Base-by-base conservation (phyloP, 345 rosid species). In the Ricinus communis region DNA sequence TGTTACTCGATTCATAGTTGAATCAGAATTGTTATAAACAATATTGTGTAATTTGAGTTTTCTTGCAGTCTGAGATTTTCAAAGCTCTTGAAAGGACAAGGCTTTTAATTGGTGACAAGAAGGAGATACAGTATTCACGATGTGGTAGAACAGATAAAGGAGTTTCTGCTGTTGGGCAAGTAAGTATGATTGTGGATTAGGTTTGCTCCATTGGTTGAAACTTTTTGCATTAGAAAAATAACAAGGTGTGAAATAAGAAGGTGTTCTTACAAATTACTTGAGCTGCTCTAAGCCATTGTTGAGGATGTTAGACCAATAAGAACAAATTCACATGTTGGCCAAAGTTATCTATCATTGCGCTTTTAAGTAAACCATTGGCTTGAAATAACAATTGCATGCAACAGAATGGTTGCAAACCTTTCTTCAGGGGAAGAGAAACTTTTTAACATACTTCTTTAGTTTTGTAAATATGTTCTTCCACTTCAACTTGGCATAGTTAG, bases 101-200 rank as follows among this genome's bases (percentile, higher is more conserved):
- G 72, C 99, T 95, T 71, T 81, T 88, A 66, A 80, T 87, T 82
- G 92, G 93, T 65, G 86, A 90, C 79, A 92, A 71, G 86, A 90
- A 89, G 83, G 85, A 87, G 40, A 81, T 81, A 73, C 85, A 68
- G 60, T 92, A 95, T 82, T 95, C 97, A 22, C 85, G 99, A 80
- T 95, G 99, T 49, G 97, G 97, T 65, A 89, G 97, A 80, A 95
- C 99, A 24, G 97, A 92, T 81, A 92, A 73, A 77, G 99, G 97
- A 72, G 97, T 92, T 74, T 95, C 99, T 8, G 87, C 99, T 13
- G 87, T 89, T 79, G 99, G 97, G 43, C 97, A 92, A 81, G 99
- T 95, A 72, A 82, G 82, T 22, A 25, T 25, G 54, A 43, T 18
- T 45, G 1, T 43, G 13, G 30, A 16, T 41, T 22, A 72, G 49